Evolutionary conservation across 352 stramenopile genomes (phyloP).

Genomic region (Phytophthora cactorum): DNA sequence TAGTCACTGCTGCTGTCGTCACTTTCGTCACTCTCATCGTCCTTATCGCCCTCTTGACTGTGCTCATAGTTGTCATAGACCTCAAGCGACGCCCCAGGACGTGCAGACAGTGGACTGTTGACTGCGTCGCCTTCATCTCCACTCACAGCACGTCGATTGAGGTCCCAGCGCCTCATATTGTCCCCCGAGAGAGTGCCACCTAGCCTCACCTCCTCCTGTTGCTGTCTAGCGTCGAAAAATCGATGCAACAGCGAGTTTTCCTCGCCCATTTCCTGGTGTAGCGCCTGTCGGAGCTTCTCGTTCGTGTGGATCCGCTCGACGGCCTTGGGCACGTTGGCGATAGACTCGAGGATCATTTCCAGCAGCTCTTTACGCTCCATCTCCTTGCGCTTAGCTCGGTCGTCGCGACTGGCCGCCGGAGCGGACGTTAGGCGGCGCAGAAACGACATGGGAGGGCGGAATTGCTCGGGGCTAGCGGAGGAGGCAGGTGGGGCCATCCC

Average conservation of each 20-base stretch:
- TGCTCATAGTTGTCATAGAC: slow-evolving; percentile 22
- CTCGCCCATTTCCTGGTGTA: slow-evolving; percentile 64
- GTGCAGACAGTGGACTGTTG: slow-evolving; percentile 3
- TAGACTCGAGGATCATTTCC: slow-evolving; percentile 78
- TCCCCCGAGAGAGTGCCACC: slow-evolving; percentile 30
- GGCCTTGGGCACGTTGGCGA: slow-evolving; percentile 73
- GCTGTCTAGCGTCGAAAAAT: slow-evolving; percentile 45
- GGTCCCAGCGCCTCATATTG: slow-evolving; percentile 26
- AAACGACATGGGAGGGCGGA: slow-evolving; percentile 49
- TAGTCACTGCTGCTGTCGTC: slow-evolving; percentile 56
- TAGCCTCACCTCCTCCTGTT: slow-evolving; percentile 12
- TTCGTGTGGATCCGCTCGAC: slow-evolving; percentile 78
- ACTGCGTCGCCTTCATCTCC: slow-evolving; percentile 14
- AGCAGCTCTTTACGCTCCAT: slow-evolving; percentile 70
- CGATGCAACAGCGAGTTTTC: slow-evolving; percentile 56
- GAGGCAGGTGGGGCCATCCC: not conserved
- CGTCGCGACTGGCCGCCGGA: slow-evolving; percentile 24
- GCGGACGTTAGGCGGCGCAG: slow-evolving; percentile 35
- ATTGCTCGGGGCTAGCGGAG: slow-evolving; percentile 7
- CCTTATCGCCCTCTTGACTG: slow-evolving; percentile 26
- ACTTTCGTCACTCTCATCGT: slow-evolving; percentile 20
- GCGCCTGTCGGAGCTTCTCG: slow-evolving; percentile 59
- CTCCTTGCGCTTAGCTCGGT: slow-evolving; percentile 61
- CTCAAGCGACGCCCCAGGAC: slow-evolving; percentile 8
- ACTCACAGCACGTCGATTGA: slow-evolving; percentile 9